phyloP scores from a whole-genome alignment of 2,329 filamentous ascomycete genomes.

The Pseudogymnoascus sp. region DNA sequence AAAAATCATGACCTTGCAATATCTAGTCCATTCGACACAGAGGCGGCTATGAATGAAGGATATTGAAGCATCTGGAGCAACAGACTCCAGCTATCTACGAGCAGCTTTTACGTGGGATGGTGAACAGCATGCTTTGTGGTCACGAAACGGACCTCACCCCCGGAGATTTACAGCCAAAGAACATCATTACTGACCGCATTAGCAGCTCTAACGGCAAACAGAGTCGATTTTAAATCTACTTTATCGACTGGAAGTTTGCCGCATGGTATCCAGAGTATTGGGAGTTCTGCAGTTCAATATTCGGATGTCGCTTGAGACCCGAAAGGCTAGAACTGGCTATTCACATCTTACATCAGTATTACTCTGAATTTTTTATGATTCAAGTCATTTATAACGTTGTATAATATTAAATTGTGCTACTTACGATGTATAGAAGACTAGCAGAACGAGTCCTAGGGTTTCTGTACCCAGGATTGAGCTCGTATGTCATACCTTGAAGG shows the following conservation, averaged over 20 bases:
- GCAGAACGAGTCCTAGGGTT: no score
- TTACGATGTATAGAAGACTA: no score
- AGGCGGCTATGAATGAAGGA: constrained; percentile 25
- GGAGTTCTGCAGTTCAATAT: constrained; percentile 33
- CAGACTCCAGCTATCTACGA: constrained; percentile 19
- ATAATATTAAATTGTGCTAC: not conserved
- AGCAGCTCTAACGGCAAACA: constrained; percentile 14
- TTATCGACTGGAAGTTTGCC: constrained; percentile 35
- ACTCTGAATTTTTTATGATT: not conserved
- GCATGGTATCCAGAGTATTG: constrained; percentile 35
- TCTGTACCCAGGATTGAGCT: no score
- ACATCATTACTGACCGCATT: constrained; percentile 26
- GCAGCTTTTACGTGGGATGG: constrained; percentile 23
- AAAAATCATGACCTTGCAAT: constrained; percentile 18
- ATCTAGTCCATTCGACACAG: constrained; percentile 26
- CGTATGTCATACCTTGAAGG: no score
- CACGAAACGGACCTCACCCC: constrained; percentile 29
- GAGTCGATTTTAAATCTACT: constrained; percentile 21
- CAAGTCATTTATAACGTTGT: not conserved
- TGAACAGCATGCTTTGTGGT: constrained; percentile 22
- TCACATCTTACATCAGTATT: not conserved
- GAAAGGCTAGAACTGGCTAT: not conserved
- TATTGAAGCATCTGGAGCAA: constrained; percentile 20
- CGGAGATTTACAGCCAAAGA: constrained; percentile 29
- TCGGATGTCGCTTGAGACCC: constrained; percentile 21